phyloP scores from a whole-genome alignment of 495 filamentous ascomycete species.

The Daldinia grandis region DNA sequence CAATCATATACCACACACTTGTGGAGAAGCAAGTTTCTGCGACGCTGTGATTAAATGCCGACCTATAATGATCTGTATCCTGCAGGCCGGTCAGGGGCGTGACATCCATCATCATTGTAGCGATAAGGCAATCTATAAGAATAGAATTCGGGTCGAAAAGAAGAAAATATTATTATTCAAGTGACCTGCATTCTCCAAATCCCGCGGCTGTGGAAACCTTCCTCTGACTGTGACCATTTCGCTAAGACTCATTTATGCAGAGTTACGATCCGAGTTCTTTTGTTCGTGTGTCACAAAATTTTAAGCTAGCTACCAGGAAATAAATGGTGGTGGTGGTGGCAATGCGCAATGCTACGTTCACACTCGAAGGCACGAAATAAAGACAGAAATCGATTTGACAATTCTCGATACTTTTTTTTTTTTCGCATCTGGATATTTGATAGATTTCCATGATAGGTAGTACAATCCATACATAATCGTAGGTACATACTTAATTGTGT shows the following conservation, averaged over 20 bases:
- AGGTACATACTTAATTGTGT: background rate
- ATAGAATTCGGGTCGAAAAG: no score
- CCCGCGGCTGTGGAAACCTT: conserved; percentile 35
- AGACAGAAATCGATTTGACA: conserved; percentile 14
- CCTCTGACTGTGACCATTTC: conserved; percentile 6
- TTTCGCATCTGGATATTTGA: conserved; percentile 9
- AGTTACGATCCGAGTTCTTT: conserved; percentile 12
- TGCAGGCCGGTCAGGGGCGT: conserved; percentile 20
- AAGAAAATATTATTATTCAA: conserved; percentile 1
- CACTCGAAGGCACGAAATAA: conserved; percentile 12
- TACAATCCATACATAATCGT: background rate
- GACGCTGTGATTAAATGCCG: conserved; percentile 23
- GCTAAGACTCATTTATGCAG: conserved; percentile 21
- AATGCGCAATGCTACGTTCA: conserved; percentile 12
- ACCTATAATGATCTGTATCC: conserved; percentile 26
- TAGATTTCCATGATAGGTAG: conserved; percentile 11
- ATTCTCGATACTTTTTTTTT: conserved; percentile 10
- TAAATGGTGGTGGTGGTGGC: conserved; percentile 5
- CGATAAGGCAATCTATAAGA: conserved; percentile 26
- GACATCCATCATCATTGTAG: conserved; percentile 19
- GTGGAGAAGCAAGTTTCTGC: conserved; percentile 34
- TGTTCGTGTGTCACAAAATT: conserved; percentile 6
- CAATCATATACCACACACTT: conserved; percentile 10
- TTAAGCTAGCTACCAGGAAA: background rate
- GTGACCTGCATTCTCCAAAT: conserved; percentile 34